A percentile compares a stretch with the other conserved stretches of the same genome.
These are phyloP conservation scores for Elsinoe batatas DNA, from an alignment of 2,329 filamentous ascomycete genomes.

Conservation along the genomic window DNA sequence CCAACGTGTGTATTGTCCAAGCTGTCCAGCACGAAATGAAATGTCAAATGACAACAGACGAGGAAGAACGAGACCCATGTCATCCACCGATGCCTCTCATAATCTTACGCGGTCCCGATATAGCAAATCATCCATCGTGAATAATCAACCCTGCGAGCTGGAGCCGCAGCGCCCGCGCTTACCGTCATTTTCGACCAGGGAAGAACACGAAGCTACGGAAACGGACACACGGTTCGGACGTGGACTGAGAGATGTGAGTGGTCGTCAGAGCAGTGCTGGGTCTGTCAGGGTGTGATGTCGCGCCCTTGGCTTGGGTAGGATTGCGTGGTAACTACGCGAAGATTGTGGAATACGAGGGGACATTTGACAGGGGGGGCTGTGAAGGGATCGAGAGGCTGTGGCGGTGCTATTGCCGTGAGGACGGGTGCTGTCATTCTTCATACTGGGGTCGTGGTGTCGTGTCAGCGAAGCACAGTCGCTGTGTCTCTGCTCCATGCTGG, in stretches of 20 bases:
- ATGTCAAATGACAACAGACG: background rate
- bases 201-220: background rate
- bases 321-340: background rate
- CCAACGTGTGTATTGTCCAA: no score
- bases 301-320: background rate
- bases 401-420: background rate
- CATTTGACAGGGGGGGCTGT: background rate
- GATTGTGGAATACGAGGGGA: background rate
- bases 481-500: no score
- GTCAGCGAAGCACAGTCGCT: no score
- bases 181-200: background rate
- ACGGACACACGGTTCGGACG: constrained; percentile 3
- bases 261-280: background rate
- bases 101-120: background rate
- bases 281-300: background rate
- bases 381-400: background rate
- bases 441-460: no score
- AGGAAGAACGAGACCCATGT: background rate
- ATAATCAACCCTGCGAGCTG: background rate
- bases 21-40: background rate
- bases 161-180: background rate
- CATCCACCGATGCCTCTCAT: background rate
- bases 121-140: background rate
- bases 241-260: background rate
- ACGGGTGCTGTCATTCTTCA: no score